Evolutionary conservation across 331 rosid genomes (phyloP).

Genomic region (Malus hybrid): DNA sequence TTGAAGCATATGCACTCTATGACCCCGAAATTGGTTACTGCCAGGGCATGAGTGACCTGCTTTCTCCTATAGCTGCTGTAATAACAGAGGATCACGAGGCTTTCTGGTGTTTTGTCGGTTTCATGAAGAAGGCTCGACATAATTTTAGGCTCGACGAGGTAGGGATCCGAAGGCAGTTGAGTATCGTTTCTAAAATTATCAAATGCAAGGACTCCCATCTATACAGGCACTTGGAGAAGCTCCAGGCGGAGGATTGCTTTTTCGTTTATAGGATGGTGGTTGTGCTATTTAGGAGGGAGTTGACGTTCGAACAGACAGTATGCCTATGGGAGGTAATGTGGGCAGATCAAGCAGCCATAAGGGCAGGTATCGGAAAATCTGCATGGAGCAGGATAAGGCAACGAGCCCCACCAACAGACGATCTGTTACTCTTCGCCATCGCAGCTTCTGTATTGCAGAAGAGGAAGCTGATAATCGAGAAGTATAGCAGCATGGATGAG

Average conservation of each 20-base stretch:
- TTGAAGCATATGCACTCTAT: conserved; percentile 91
- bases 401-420: conserved; percentile 96
- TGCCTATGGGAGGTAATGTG: conserved; percentile 99
- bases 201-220: conserved; percentile 81
- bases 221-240: conserved; percentile 90
- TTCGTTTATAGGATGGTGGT: conserved; percentile 98
- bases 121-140: conserved; percentile 97
- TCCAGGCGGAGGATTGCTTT: conserved; percentile 96
- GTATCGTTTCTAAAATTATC: conserved; percentile 75
- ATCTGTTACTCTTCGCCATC: conserved; percentile 82
- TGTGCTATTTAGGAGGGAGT: conserved; percentile 89
- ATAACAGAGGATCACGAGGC: conserved; percentile 89
- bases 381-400: conserved; percentile 97
- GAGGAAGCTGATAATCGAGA: conserved; percentile 86
- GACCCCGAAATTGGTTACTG: conserved; percentile 99
- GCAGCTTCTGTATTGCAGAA: conserved; percentile 93
- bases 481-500: conserved; percentile 98
- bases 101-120: conserved; percentile 99
- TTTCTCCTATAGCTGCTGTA: conserved; percentile 84
- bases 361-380: conserved; percentile 92
- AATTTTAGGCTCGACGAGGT: conserved; percentile 97
- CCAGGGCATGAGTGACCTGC: conserved; percentile 99
- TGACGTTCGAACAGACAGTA: conserved; percentile 87
- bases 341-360: conserved; percentile 98
- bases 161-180: conserved; percentile 90